These are phyloP conservation scores for Metschnikowia lochheadii DNA, from an alignment of 805 yeast species.

Conservation along the genomic window DNA sequence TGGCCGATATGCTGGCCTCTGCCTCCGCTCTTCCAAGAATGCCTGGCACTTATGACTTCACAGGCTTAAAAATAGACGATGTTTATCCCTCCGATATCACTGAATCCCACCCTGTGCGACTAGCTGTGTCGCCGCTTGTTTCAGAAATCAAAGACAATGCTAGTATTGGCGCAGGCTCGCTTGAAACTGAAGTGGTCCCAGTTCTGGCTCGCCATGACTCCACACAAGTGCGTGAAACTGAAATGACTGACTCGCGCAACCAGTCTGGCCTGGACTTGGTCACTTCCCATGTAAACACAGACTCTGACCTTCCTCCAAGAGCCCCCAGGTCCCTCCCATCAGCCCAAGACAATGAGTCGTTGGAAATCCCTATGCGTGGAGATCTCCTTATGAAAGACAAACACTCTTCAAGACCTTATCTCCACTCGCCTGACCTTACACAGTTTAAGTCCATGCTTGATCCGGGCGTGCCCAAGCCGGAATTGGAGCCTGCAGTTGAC, in stretches of 20 bases:
- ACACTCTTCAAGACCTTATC: constrained; percentile 10
- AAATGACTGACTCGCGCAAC: neutral
- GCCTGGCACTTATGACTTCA: constrained; percentile 45
- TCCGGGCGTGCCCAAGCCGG: constrained; percentile 15
- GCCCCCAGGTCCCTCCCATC: neutral
- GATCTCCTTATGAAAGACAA: constrained; percentile 9
- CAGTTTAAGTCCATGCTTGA: constrained; percentile 17
- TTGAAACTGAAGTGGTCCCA: neutral
- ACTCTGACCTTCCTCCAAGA: neutral
- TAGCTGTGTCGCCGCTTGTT: neutral
- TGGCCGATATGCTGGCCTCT: constrained; percentile 5
- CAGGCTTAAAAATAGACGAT: constrained; percentile 33
- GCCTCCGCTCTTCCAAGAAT: constrained; percentile 32
- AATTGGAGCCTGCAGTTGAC: constrained; percentile 10
- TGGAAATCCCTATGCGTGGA: constrained; percentile 14
- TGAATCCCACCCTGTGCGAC: neutral
- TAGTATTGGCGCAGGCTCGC: neutral
- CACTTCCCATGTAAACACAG: neutral
- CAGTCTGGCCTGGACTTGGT: neutral
- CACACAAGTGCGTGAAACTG: neutral
- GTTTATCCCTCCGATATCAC: neutral
- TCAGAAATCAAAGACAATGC: neutral
- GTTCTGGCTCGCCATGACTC: neutral
- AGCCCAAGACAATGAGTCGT: neutral
- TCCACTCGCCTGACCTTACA: constrained; percentile 16